Evolutionary conservation across 441 rosid genomes (phyloP), one percentile per base, ranked within the genome.

Genomic region (Arabidopsis hybrid): DNA sequence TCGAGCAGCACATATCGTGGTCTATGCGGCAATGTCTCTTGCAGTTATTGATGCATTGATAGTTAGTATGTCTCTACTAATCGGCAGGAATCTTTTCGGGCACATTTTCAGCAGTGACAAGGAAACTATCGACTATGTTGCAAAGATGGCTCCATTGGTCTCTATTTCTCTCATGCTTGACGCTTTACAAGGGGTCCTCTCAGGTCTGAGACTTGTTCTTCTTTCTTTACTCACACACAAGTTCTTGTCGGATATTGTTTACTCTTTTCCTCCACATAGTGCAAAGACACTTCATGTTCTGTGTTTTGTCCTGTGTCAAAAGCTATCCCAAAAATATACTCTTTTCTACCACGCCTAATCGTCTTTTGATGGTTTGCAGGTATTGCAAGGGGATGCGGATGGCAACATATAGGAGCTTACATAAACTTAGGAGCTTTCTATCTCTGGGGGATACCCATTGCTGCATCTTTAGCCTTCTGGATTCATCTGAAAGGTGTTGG

Each of bases 391-490:
- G 90, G 88, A 58, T 82, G 83, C 4, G 91, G 94, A 50, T 81
- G 89, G 91, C 94, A 89, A 75, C 78, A 84, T 47, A 69, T 87
- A 31, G 94, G 91, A 61, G 89, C 91, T 36, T 89, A 82, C 74
- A 76, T 85, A 7, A 87, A 87, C 74, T 84, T 89, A 13, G 84
- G 75, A 51, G 83, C 94, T 14, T 87, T 79, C 59, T 89, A 89
- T 68, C 74, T 80, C 3, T 82, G 79, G 63, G 90, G 94, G 46
- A 74, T 85, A 58, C 94, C 91, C 8, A 53, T 83, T 31, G 84
- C 87, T 12, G 83, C 70, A 13, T n/a, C 65, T 3, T 70, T 87
- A 71, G 91, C 85, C 14, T 89, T 89, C 59, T 78, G 83, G 85
- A 8, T 72, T 52, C 32, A 83, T 35, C 11, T 83, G 63, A 77